A percentile compares a stretch with the other conserved stretches of the same genome.
These are phyloP conservation scores for Saccharomycopsis javanensis DNA, from an alignment of 805 yeast species.

Conservation along the genomic window DNA sequence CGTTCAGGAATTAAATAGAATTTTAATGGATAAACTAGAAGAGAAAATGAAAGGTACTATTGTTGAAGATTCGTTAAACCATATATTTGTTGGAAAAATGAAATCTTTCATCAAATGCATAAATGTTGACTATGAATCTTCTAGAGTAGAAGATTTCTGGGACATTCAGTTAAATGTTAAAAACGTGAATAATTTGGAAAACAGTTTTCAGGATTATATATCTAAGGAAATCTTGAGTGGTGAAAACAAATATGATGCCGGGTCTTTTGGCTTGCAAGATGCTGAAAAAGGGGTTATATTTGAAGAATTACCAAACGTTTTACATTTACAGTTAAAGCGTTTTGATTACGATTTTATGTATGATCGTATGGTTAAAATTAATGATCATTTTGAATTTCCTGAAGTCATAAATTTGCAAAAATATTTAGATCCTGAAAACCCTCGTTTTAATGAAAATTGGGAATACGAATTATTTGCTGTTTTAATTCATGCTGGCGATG, in stretches of 20 bases:
- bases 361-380: conserved; percentile 81
- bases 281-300: conserved; percentile 95
- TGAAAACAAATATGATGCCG: conserved; percentile 92
- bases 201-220: conserved; percentile 77
- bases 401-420: conserved; percentile 72
- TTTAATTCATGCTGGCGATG: conserved; percentile 90
- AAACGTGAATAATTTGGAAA: conserved; percentile 58
- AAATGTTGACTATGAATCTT: conserved; percentile 85
- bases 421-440: conserved; percentile 51
- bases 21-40: conserved; percentile 90
- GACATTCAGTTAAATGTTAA: conserved; percentile 94
- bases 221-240: conserved; percentile 86
- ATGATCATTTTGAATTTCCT: conserved; percentile 87
- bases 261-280: conserved; percentile 61
- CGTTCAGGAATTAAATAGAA: conserved; percentile 92
- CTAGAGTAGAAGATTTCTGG: conserved; percentile 94
- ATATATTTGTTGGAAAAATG: conserved; percentile 94
- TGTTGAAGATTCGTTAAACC: conserved; percentile 65
- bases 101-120: conserved; percentile 88
- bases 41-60: conserved; percentile 81
- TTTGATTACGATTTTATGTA: conserved; percentile 90
- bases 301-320: conserved; percentile 80
- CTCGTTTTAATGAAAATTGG: conserved; percentile 44
- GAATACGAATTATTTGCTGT: conserved; percentile 86
- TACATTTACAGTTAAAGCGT: conserved; percentile 87